These are phyloP conservation scores for Cercospora brassicicola DNA, from an alignment of 2,329 filamentous ascomycete genomes.

Conservation along the genomic window DNA sequence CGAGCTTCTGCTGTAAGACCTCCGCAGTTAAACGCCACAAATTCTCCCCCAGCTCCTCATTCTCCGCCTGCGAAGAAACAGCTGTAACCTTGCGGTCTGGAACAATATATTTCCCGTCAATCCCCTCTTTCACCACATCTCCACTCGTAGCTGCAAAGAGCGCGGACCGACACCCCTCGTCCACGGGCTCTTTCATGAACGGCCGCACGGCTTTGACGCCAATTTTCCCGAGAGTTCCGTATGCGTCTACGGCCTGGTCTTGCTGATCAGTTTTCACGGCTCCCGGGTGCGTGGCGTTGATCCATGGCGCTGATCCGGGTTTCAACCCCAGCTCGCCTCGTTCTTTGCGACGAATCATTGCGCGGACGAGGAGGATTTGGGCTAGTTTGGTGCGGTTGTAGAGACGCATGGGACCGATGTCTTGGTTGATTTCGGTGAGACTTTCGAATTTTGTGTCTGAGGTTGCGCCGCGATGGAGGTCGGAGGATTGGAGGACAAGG, in stretches of 20 bases:
- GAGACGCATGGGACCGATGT: conserved; percentile 51
- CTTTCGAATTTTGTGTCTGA: conserved; percentile 45
- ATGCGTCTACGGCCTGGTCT: conserved; percentile 52
- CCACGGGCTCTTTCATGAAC: conserved; percentile 53
- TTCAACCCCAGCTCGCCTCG: conserved; percentile 41
- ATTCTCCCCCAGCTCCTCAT: conserved; percentile 46
- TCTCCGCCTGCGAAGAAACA: conserved; percentile 45
- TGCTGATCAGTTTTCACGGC: conserved; percentile 52
- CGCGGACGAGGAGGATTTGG: conserved; percentile 49
- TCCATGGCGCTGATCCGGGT: conserved; percentile 41
- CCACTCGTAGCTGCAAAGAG: conserved; percentile 52
- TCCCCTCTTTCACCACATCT: conserved; percentile 46
- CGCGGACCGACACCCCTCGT: conserved; percentile 50
- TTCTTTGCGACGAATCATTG: conserved; percentile 44
- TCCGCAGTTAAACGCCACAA: conserved; percentile 51
- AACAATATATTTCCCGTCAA: conserved; percentile 53
- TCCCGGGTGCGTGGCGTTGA: conserved; percentile 54
- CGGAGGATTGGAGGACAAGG: conserved; percentile 53
- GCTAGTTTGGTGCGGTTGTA: conserved; percentile 55
- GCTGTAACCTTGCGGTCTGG: conserved; percentile 52
- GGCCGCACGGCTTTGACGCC: conserved; percentile 47
- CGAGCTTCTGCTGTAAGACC: conserved; percentile 47
- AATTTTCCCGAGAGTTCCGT: conserved; percentile 50
- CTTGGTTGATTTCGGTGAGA: conserved; percentile 52
- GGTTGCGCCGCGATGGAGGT: conserved; percentile 48